Evolutionary conservation across 2,329 filamentous ascomycete genomes (phyloP).

Genomic region (Penicillium sp.): DNA sequence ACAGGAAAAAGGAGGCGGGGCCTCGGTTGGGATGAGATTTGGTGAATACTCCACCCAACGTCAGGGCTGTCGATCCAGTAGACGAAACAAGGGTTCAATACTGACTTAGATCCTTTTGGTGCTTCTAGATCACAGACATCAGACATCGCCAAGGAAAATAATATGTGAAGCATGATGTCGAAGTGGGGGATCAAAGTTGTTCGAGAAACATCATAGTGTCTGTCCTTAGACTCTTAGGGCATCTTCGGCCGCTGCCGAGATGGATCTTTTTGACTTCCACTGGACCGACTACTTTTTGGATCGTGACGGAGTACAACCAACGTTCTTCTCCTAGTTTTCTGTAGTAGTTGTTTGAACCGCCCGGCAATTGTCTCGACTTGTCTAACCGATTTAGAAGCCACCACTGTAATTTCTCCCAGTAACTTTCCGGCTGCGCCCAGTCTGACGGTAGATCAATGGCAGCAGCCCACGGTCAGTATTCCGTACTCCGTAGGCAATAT

Average conservation of each 20-base stretch:
- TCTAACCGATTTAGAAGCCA: background rate
- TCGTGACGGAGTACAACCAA: background rate
- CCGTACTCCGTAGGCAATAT: background rate
- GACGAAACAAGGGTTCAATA: constrained; percentile 30
- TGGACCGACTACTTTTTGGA: background rate
- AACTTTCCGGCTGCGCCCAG: background rate
- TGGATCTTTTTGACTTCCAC: background rate
- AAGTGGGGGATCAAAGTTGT: constrained; percentile 2
- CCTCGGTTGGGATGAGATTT: constrained; percentile 11
- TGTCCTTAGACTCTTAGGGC: background rate
- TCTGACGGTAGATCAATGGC: background rate
- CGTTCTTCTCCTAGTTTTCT: background rate
- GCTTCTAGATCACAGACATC: constrained; percentile 8
- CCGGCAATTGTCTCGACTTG: background rate
- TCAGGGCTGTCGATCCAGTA: constrained; percentile 13
- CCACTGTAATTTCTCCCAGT: background rate
- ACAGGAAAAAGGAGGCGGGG: background rate
- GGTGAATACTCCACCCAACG: constrained; percentile 12
- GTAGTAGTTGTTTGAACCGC: too few relatives aligned
- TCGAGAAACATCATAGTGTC: background rate
- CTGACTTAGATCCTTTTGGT: constrained; percentile 24
- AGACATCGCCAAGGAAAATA: constrained; percentile 10
- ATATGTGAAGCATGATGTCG: background rate
- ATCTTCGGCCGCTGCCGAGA: background rate
- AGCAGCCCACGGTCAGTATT: background rate